These are phyloP conservation scores for Dinochytrium kinnereticum DNA, from an alignment of 371 early-diverging fungal species.

Conservation along the genomic window DNA sequence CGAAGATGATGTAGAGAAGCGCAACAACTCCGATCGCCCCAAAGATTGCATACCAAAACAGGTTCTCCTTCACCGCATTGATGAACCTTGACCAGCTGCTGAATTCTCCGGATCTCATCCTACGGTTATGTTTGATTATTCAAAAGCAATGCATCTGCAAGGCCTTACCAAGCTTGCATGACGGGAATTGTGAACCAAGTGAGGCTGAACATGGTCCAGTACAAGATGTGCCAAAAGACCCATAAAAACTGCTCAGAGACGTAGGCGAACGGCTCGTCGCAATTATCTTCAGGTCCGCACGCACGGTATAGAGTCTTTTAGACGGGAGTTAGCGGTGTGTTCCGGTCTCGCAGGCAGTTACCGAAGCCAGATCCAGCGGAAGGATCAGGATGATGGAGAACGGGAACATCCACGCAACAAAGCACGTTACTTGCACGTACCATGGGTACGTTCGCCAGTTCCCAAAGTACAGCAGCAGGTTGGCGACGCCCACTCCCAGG, in stretches of 20 bases:
- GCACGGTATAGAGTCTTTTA: constrained; percentile 5
- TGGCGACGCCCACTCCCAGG: constrained; percentile 60
- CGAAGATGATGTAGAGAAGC: constrained; percentile 67
- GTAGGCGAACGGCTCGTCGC: constrained; percentile 79
- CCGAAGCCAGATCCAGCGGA: constrained; percentile 90
- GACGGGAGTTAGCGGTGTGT: neutral
- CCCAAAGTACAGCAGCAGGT: constrained; percentile 75
- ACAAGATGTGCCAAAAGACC: constrained; percentile 83
- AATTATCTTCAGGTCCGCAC: constrained; percentile 41
- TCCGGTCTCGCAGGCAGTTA: too few species aligned
- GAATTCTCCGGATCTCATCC: constrained; percentile 84
- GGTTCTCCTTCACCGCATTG: constrained; percentile 76
- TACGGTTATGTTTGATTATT: too few species aligned
- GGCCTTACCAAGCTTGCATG: constrained; percentile 79
- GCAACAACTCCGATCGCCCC: constrained; percentile 66
- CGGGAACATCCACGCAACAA: constrained; percentile 83
- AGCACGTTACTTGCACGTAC: constrained; percentile 47
- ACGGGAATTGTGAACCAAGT: constrained; percentile 88
- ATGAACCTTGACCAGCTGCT: constrained; percentile 64
- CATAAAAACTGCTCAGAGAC: constrained; percentile 70
- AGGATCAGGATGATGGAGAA: constrained; percentile 87
- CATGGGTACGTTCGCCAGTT: constrained; percentile 49
- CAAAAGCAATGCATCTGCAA: too few species aligned
- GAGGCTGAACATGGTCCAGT: constrained; percentile 90
- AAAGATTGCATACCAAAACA: constrained; percentile 76